These are phyloP conservation scores for Orbilia blumenaviensis DNA, from an alignment of 2,329 filamentous ascomycete species.

Conservation along the genomic window DNA sequence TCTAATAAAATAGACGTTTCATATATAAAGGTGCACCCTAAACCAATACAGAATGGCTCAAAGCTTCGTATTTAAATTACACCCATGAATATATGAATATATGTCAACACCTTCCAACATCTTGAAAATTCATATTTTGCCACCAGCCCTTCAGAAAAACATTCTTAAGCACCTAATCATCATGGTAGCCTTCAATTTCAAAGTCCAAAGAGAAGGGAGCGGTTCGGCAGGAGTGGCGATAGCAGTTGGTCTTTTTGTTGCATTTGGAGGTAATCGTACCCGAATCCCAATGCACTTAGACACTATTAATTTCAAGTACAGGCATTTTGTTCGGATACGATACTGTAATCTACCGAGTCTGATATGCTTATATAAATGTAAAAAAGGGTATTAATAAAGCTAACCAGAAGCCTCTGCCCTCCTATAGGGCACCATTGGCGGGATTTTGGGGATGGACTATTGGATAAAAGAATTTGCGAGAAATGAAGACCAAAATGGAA, in stretches of 20 bases:
- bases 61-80: too few relatives aligned
- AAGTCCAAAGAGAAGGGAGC: conserved; percentile 26
- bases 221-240: conserved; percentile 22
- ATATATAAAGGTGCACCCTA: too few relatives aligned
- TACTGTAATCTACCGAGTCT: too few relatives aligned
- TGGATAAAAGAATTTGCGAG: conserved; percentile 73
- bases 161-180: background rate
- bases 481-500: conserved; percentile 61
- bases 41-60: too few relatives aligned
- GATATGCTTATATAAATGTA: too few relatives aligned
- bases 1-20: too few relatives aligned
- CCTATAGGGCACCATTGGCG: conserved; percentile 70
- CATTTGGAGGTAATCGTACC: conserved; percentile 71
- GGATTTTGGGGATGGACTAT: conserved; percentile 75
- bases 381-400: conserved; percentile 60
- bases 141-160: too few relatives aligned
- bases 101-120: too few relatives aligned
- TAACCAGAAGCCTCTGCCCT: background rate
- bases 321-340: conserved; percentile 35
- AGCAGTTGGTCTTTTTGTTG: conserved; percentile 76
- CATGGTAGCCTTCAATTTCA: background rate
- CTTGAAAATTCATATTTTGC: background rate
- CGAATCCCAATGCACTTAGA: background rate
- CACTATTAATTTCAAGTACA: conserved; percentile 58
- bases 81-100: too few relatives aligned